Percentiles rank a stretch among this genome's conserved stretches.
These are phyloP conservation scores for Xylaria cubensis DNA, from an alignment of 495 filamentous ascomycete genomes.

Conservation along the genomic window DNA sequence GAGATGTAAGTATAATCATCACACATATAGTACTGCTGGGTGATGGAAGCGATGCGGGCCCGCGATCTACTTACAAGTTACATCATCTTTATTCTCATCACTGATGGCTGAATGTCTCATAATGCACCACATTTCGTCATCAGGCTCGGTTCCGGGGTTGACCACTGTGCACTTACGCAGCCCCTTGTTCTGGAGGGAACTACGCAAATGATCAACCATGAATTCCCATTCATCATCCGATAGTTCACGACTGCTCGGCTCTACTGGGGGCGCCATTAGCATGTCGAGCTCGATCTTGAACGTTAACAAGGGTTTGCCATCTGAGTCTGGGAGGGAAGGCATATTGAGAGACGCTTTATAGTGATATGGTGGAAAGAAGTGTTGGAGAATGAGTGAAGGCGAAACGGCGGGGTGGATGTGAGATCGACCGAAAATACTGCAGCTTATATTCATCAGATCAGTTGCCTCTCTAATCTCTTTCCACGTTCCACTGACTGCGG, in stretches of 20 bases:
- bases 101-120: background rate
- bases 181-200: background rate
- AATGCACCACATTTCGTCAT: background rate
- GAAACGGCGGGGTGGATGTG: background rate
- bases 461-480: background rate
- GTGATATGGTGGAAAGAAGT: background rate
- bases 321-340: background rate
- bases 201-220: background rate
- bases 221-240: background rate
- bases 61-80: background rate
- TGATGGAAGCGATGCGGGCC: background rate
- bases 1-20: background rate
- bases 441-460: background rate
- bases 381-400: background rate
- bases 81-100: background rate
- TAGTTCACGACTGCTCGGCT: background rate
- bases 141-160: background rate
- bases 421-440: background rate
- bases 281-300: background rate
- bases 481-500: background rate
- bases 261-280: background rate
- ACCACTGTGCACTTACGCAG: background rate
- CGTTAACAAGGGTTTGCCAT: background rate
- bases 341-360: background rate
- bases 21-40: background rate